phyloP scores from a whole-genome alignment of 2,329 filamentous ascomycete genomes.

The Stemphylium beticola region DNA sequence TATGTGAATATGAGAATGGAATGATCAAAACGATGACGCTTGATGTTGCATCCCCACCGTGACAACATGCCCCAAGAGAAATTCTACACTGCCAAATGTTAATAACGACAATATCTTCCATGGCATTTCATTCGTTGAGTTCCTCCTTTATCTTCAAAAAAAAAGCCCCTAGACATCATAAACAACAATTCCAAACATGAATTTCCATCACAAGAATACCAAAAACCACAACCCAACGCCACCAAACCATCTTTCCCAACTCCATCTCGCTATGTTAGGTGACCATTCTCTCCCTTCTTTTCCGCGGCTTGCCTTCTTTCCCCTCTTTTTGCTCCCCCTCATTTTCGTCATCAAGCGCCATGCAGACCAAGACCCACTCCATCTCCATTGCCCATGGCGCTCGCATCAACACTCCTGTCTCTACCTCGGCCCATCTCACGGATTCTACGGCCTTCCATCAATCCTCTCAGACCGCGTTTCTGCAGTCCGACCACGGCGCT shows the following conservation, averaged over 20 bases:
- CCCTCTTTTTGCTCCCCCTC: not conserved
- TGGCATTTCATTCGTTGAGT: too few relatives aligned
- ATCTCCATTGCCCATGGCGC: conserved; percentile 28
- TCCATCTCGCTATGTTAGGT: conserved; percentile 17
- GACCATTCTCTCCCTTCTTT: conserved; percentile 2
- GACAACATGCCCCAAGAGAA: too few relatives aligned
- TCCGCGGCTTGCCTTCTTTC: not conserved
- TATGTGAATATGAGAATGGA: too few relatives aligned
- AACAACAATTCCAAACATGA: too few relatives aligned
- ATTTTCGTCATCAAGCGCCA: conserved; percentile 15
- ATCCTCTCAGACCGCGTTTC: conserved; percentile 85
- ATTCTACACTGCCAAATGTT: too few relatives aligned
- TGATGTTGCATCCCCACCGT: too few relatives aligned
- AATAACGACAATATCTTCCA: too few relatives aligned
- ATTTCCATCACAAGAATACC: too few relatives aligned
- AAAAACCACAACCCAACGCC: too few relatives aligned
- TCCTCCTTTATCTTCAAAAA: too few relatives aligned
- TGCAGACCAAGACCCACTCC: conserved; percentile 39
- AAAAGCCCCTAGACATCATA: too few relatives aligned
- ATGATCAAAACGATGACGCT: too few relatives aligned
- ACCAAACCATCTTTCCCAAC: conserved; percentile 2
- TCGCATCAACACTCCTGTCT: conserved; percentile 38
- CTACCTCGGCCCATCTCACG: conserved; percentile 68
- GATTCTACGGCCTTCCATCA: conserved; percentile 93
- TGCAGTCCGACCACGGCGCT: conserved; percentile 94